Conservation (phyloP, 2,329 filamentous ascomycete genomes). For the Hymenoscyphus fructigenus region DNA sequence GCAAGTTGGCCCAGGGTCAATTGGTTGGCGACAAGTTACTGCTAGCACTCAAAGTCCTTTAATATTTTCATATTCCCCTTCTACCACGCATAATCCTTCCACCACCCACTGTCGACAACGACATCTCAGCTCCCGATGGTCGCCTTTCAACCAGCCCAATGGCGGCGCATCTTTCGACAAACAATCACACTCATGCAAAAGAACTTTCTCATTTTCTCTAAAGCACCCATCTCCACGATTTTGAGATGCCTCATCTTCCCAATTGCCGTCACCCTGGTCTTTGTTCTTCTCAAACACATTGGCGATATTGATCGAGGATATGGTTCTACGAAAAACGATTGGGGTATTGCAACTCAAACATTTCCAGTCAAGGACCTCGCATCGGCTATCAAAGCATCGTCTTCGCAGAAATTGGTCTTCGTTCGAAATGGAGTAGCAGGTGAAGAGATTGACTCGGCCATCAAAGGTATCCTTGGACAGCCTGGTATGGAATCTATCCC, state of each 20-base stretch:
- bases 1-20: background rate
- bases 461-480: slow-evolving; percentile 22
- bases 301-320: background rate
- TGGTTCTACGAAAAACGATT: slow-evolving; percentile 5
- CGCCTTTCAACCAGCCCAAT: slow-evolving; percentile 19
- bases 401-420: slow-evolving; percentile 26
- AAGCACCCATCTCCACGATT: slow-evolving; percentile 24
- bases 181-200: slow-evolving; percentile 29
- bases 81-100: background rate
- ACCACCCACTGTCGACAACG: background rate
- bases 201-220: slow-evolving; percentile 31
- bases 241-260: slow-evolving; percentile 29
- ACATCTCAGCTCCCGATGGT: slow-evolving; percentile 18
- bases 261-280: slow-evolving; percentile 26
- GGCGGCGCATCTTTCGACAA: slow-evolving; percentile 29
- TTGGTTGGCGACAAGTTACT: background rate
- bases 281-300: slow-evolving; percentile 25
- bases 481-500: slow-evolving; percentile 20
- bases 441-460: slow-evolving; percentile 22
- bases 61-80: background rate
- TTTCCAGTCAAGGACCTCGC: slow-evolving; percentile 24
- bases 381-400: slow-evolving; percentile 20
- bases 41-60: background rate
- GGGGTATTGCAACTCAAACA: slow-evolving; percentile 22
- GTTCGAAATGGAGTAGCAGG: slow-evolving; percentile 26